Base-by-base conservation (phyloP, 129 eudicot species). In the Cynara cardunculus region DNA sequence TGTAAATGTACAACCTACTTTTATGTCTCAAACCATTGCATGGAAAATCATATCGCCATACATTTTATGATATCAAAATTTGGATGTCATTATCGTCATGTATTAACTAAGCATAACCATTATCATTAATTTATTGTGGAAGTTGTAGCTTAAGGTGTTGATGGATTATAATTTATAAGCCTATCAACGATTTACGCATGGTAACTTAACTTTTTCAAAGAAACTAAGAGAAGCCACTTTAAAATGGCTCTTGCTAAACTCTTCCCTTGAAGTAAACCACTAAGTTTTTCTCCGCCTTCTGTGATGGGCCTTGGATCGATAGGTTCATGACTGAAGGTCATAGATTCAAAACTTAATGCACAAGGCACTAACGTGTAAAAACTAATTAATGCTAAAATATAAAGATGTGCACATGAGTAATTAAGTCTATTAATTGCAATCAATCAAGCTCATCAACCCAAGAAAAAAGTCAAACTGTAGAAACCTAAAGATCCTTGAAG, bases 361-460 rank as follows among this genome's bases (percentile, higher is more conserved):
- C n/a, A 37, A 25, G 65, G 19, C 56, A 75, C 24, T 35, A 59
- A 79, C 21, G 19, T 80, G 11, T 34, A 25, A 72, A 61, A 12
- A 32, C 1, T 8, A 14, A 80, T 59, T 30, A 9, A 72, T 16
- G 19, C 28, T 69, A 39, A 5, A 73, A 26, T 2, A 41, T 9
- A 24, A 37, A 59, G 27, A 25, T 25, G 21, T 5, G 16, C 39
- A 25, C 7, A 26, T 66, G 56, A 27, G 53, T 21, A 24, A 81
- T 59, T 75, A 62, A 19, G 79, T 39, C 56, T 34, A 81, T 66
- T 14, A 67, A 74, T 46, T 19, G 59, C 56, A 69, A 66, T 44
- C 25, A 14, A 66, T 74, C 69, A 74, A 65, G 44, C 59, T 67
- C 34, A 74, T 74, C 25, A 37, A 64, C 31, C 39, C 31, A 35